These are phyloP conservation scores for Lichtheimia corymbifera DNA, from an alignment of 371 early-diverging fungal species.

Conservation along the genomic window DNA sequence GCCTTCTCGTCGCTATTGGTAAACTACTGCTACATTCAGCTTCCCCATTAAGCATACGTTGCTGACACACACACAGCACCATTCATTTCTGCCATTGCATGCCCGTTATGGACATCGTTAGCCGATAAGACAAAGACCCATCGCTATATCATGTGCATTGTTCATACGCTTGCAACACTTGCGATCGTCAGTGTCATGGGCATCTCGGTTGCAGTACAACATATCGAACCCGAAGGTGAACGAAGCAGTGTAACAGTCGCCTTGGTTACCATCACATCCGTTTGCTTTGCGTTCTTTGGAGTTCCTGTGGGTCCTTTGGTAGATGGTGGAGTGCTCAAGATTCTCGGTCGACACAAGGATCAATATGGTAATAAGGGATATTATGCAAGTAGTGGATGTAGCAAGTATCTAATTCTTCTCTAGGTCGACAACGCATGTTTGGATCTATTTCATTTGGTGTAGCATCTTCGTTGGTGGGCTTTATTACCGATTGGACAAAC, in stretches of 20 bases:
- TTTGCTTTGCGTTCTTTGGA: constrained; percentile 57
- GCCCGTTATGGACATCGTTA: constrained; percentile 53
- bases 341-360: constrained; percentile 50
- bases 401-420: too few relatives aligned
- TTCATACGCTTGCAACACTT: constrained; percentile 51
- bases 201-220: constrained; percentile 40
- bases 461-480: constrained; percentile 48
- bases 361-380: constrained; percentile 36
- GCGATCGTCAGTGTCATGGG: constrained; percentile 59
- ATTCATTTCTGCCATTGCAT: constrained; percentile 54
- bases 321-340: constrained; percentile 54
- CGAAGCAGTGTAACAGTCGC: constrained; percentile 34
- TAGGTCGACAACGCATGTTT: constrained; percentile 54
- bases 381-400: background rate
- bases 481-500: constrained; percentile 47
- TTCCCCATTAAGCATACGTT: background rate
- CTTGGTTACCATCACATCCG: constrained; percentile 44
- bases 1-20: constrained; percentile 54
- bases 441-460: constrained; percentile 55
- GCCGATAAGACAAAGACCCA: constrained; percentile 55
- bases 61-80: constrained; percentile 31
- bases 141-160: constrained; percentile 51
- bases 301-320: constrained; percentile 53
- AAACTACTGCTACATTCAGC: constrained; percentile 5
- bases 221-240: constrained; percentile 26